These are phyloP conservation scores for Psilocybe azurescens DNA, from an alignment of 768 basidiomycete species.

Conservation along the genomic window DNA sequence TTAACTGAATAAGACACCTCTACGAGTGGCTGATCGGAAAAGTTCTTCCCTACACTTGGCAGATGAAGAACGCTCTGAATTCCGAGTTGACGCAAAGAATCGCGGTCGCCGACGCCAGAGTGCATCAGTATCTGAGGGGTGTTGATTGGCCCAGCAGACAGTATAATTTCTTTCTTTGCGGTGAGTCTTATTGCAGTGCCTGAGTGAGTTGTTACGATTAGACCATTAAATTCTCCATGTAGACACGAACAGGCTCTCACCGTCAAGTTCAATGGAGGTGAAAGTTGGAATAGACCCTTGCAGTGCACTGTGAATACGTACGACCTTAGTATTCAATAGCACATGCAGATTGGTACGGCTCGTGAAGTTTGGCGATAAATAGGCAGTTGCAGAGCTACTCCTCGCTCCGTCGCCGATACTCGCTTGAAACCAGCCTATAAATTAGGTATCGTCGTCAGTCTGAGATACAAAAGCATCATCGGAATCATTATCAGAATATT, in stretches of 20 bases:
- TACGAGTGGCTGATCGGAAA: slow-evolving; percentile 37
- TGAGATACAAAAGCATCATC: too few species aligned
- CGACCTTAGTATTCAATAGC: slow-evolving; percentile 31
- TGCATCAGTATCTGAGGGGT: slow-evolving; percentile 41
- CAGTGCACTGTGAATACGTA: slow-evolving; percentile 15
- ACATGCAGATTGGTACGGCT: slow-evolving; percentile 34
- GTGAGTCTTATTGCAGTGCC: slow-evolving; percentile 9
- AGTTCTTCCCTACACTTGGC: slow-evolving; percentile 42
- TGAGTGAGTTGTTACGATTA: not conserved
- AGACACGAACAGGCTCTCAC: slow-evolving; percentile 4
- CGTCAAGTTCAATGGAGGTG: slow-evolving; percentile 9
- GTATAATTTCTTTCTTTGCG: slow-evolving; percentile 59
- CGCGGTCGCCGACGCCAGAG: slow-evolving; percentile 38
- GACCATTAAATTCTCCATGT: too few species aligned
- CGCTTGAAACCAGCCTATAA: slow-evolving; percentile 27
- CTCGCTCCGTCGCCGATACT: slow-evolving; percentile 26
- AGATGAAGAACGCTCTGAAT: slow-evolving; percentile 33
- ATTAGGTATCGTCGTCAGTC: not conserved
- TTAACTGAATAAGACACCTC: slow-evolving; percentile 28
- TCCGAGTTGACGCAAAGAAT: slow-evolving; percentile 27
- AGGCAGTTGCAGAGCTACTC: slow-evolving; percentile 30
- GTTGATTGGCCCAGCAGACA: slow-evolving; percentile 43
- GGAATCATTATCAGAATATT: too few species aligned
- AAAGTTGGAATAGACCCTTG: slow-evolving; percentile 7
- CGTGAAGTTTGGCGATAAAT: slow-evolving; percentile 25